Base-by-base conservation (phyloP, 805 yeast genomes). In the Pichia membranifaciens region DNA sequence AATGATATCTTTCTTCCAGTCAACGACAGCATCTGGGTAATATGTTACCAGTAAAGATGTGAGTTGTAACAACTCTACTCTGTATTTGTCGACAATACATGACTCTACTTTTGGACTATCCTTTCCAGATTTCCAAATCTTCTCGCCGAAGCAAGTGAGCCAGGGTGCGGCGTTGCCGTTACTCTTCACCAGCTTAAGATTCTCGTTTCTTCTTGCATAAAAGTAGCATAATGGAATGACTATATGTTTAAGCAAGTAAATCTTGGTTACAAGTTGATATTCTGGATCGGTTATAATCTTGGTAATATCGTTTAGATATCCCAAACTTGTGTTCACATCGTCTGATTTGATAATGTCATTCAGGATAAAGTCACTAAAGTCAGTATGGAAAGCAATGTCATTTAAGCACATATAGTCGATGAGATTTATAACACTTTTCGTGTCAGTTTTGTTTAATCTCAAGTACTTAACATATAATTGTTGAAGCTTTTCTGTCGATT, bases 1-100 rank as follows among this genome's bases (percentile, higher is more conserved):
- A 63, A 93, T 87, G 38, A 93, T 79, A 56, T 89, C 96, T 59
- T 88, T 91, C 38, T 86, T 73, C 54, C 77, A 73, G 15, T 79
- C 84, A 7, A 75, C 68, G 22, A 87, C 73, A 10, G 72, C 65
- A 0, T 68, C 63, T 0, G 95, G 81, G 1, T 86, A 81, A 65
- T 80, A 77, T 58, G 82, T 81, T 22, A 89, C 77, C 38, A 93
- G 67, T 38, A 84, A 66, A 0, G 96, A 81, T 0, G 98, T 84
- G 60, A 89, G 64, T 54, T 90, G 96, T 20, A 93, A 70, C 8
- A 91, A 68, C 49, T 87, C 93, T 52, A 86, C 77, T 48, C 96
- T 72, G 64, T 78, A 84, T 33, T 75, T 71, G 59, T 93, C 97
- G 53, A 81, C 73, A 4, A 81, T 72, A 2, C 91, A 93, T 1